Base-by-base conservation (phyloP, 2,329 filamentous ascomycete species). In the Fusarium oxysporum region DNA sequence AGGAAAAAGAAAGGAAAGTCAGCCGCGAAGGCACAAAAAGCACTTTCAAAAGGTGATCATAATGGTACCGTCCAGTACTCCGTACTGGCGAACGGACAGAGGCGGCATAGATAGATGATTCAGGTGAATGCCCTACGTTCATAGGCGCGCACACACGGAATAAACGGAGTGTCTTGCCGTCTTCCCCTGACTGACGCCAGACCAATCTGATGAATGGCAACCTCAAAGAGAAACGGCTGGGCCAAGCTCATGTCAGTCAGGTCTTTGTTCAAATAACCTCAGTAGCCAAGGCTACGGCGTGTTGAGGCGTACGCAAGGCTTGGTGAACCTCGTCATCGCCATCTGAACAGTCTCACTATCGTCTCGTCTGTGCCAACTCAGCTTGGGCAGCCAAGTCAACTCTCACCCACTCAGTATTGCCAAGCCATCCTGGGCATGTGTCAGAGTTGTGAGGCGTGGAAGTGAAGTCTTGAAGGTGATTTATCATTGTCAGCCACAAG, bases 361-460 rank as follows among this genome's bases (percentile, higher is more conserved):
- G 25, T 55, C 53, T 56, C 40, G 19, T 44, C 28, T 56, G 11
- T 28, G 33, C 45, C 65, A 53, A 30, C 40, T 51, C 57, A 68
- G 43, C 44, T 51, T 33, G 28, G 45, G 45, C 33, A 69, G 65
- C 65, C 43, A 58, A 65, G 58, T 58, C 41, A 45, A 37, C 33
- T 44, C 25, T 65, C 53, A 28, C 16, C 50, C 50, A 43, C 38
- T 58, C 64, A 58, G 40, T 43, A n/a, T 54, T 56, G 65, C 69
- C 69, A 64, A 71, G 69, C 69, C 70, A 65, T 55, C 41, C 66
- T 70, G 43, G 66, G 66, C 47, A 70, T 72, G 70, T 72, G 67
- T 70, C 65, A 69, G 70, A 70, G 38, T 48, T 45, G 57, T 44
- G 41, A 68, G 55, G 54, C 41, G 35, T 59, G 33, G 54, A 33